A percentile compares a stretch with the other conserved stretches of the same genome.
phyloP scores from a whole-genome alignment of 345 rosid species.

The Lepidium aucheri region DNA sequence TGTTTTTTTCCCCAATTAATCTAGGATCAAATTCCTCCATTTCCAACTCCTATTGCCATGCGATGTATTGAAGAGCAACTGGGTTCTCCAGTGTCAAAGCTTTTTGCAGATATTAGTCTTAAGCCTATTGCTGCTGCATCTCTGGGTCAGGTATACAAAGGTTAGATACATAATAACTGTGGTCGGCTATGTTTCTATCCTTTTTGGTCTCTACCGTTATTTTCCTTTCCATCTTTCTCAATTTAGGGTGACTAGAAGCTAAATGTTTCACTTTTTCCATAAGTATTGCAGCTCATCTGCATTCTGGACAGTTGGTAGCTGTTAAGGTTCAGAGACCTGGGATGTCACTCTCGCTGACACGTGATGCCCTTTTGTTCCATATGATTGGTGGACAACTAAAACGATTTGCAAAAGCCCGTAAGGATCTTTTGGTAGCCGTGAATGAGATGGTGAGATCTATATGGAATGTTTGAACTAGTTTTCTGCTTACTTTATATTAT shows the following conservation, averaged over 20 bases:
- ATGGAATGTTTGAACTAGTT: neutral
- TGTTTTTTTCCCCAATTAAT: conserved; percentile 14
- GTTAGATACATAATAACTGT: conserved; percentile 36
- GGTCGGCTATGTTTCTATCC: neutral
- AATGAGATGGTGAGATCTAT: conserved; percentile 75
- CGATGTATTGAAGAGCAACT: conserved; percentile 76
- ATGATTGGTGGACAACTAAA: conserved; percentile 95
- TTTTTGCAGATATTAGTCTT: conserved; percentile 82
- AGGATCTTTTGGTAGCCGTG: conserved; percentile 83
- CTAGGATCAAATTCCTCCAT: conserved; percentile 96
- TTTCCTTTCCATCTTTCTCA: neutral
- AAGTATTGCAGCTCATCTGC: conserved; percentile 91
- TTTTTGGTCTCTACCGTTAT: neutral
- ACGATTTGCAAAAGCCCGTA: conserved; percentile 85
- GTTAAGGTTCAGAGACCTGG: conserved; percentile 99
- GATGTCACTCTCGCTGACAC: conserved; percentile 67
- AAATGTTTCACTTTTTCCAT: conserved; percentile 24
- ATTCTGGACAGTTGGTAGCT: conserved; percentile 94
- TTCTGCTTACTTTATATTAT: conserved; percentile 13
- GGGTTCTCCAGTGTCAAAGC: conserved; percentile 56
- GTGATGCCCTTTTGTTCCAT: conserved; percentile 83
- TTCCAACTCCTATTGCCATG: conserved; percentile 65
- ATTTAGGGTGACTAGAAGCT: conserved; percentile 16
- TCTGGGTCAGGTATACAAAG: conserved; percentile 97
- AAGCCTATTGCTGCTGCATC: conserved; percentile 96